Conservation (phyloP, 2,329 filamentous ascomycete genomes). For the Fulvia fulva region DNA sequence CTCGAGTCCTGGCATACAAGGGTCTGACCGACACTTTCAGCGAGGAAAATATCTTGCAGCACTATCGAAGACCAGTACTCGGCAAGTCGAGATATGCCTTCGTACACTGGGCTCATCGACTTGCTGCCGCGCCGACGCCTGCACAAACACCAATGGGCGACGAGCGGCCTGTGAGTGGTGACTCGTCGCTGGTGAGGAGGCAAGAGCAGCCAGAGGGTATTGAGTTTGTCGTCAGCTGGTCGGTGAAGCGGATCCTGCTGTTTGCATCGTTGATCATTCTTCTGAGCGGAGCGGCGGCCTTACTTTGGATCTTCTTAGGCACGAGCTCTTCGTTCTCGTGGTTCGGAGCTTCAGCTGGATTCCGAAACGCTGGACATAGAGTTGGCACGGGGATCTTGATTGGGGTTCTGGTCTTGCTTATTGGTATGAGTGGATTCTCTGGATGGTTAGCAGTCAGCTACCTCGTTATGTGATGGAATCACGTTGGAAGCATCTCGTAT, state of each 20-base stretch:
- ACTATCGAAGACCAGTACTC: conserved; percentile 32
- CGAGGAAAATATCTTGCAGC: conserved; percentile 37
- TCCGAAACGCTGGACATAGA: conserved; percentile 32
- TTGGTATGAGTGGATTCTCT: conserved; percentile 32
- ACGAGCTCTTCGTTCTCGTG: conserved; percentile 16
- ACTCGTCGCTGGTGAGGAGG: conserved; percentile 18
- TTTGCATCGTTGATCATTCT: conserved; percentile 30
- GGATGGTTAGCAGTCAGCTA: conserved; percentile 39
- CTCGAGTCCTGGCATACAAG: conserved; percentile 28
- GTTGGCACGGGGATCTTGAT: conserved; percentile 33
- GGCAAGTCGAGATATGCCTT: conserved; percentile 40
- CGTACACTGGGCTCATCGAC: conserved; percentile 42
- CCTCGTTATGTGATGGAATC: conserved; percentile 31
- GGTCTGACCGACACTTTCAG: conserved; percentile 36
- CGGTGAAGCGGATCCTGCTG: conserved; percentile 26
- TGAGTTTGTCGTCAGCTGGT: conserved; percentile 37
- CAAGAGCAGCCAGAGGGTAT: conserved; percentile 32
- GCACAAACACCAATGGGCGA: conserved; percentile 1
- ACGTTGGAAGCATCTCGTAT: not conserved
- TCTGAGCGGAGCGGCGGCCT: conserved; percentile 27
- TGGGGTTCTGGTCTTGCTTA: conserved; percentile 34
- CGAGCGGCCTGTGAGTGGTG: conserved; percentile 4
- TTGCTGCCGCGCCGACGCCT: conserved; percentile 25
- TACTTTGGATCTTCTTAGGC: conserved; percentile 38
- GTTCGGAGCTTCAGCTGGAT: conserved; percentile 23